Conservation (phyloP, 169 alveolate genomes). For the Plasmodium reichenowi region DNA sequence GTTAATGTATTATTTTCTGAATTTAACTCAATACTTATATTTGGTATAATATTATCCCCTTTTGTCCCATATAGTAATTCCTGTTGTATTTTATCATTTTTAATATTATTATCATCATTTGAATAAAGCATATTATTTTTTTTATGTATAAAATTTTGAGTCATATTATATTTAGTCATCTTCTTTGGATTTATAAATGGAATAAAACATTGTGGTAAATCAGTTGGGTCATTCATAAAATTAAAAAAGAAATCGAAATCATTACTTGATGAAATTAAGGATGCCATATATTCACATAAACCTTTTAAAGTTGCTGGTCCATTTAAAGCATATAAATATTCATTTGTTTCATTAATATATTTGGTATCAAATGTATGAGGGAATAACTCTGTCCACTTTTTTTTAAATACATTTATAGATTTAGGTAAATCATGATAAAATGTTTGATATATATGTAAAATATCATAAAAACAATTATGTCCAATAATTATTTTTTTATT, state of each 20-base stretch:
- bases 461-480: conserved; percentile 92
- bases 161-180: not conserved
- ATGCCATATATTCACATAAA: conserved; percentile 77
- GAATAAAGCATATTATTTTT: not conserved
- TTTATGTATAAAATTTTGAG: not conserved
- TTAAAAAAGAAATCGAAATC: conserved; percentile 63
- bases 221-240: conserved; percentile 44
- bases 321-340: conserved; percentile 80
- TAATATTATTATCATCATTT: not conserved
- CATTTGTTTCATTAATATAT: conserved; percentile 87
- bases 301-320: conserved; percentile 89
- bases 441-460: conserved; percentile 89
- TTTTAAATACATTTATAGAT: conserved; percentile 85
- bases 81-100: not conserved
- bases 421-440: conserved; percentile 89
- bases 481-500: conserved; percentile 86
- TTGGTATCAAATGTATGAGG: conserved; percentile 89
- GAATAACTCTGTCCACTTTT: conserved; percentile 85
- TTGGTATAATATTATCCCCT: no score
- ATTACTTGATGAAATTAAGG: conserved; percentile 57
- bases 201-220: conserved; percentile 56
- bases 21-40: not conserved
- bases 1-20: not conserved
- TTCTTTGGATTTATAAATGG: conserved; percentile 25
- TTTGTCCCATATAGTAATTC: not conserved